phyloP scores from a whole-genome alignment of 2,329 filamentous ascomycete genomes.

The Colletotrichum incanum region DNA sequence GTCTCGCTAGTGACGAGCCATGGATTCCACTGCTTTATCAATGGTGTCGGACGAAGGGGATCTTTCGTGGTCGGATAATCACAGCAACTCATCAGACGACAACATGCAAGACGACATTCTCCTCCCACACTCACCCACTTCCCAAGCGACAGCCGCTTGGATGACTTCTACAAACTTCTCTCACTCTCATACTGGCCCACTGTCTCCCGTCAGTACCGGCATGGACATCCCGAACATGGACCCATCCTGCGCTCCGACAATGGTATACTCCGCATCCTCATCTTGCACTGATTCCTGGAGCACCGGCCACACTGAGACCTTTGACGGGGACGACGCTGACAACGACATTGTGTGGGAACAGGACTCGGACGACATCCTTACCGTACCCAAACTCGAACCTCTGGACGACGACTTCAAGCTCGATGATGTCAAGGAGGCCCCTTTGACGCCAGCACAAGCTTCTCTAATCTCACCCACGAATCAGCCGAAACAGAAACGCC shows the following conservation, averaged over 20 bases:
- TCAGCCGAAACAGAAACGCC: conserved; percentile 70
- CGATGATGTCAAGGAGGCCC: conserved; percentile 65
- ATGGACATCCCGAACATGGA: conserved; percentile 59
- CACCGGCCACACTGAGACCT: conserved; percentile 55
- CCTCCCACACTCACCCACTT: conserved; percentile 55
- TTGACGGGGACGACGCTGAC: conserved; percentile 55
- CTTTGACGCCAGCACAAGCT: conserved; percentile 48
- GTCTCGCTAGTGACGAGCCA: conserved; percentile 61
- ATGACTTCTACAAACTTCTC: conserved; percentile 48
- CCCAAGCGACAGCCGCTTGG: conserved; percentile 51
- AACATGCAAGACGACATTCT: conserved; percentile 48
- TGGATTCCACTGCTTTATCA: conserved; percentile 61
- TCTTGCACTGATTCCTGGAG: conserved; percentile 64
- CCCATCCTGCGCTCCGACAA: conserved; percentile 58
- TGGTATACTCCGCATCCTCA: conserved; percentile 63
- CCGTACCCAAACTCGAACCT: conserved; percentile 71
- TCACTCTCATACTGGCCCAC: conserved; percentile 61
- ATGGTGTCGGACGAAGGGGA: conserved; percentile 60
- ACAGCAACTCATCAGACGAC: conserved; percentile 63
- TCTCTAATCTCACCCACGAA: conserved; percentile 42
- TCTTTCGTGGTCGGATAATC: conserved; percentile 62
- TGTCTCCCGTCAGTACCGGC: conserved; percentile 69
- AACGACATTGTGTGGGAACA: conserved; percentile 65
- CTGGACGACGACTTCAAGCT: conserved; percentile 70
- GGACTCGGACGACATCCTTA: conserved; percentile 60